Conservation (phyloP, 768 basidiomycete species). For the Rhodotorula paludigena region DNA sequence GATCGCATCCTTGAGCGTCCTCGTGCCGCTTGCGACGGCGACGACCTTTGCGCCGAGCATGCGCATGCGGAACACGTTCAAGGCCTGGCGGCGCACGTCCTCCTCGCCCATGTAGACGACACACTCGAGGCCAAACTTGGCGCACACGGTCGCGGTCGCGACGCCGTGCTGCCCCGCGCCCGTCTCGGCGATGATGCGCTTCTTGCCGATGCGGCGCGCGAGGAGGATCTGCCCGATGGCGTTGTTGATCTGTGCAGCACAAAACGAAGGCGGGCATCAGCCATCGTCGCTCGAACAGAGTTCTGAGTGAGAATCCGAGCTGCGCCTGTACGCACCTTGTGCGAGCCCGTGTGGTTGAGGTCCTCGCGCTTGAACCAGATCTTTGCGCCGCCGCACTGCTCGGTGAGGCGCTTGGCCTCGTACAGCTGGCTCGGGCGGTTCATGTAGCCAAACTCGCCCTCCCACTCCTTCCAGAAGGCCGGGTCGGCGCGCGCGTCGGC, state of each 20-base stretch:
- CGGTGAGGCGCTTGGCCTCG: slow-evolving; percentile 82
- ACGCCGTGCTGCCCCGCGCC: slow-evolving; percentile 99
- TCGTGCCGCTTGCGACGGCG: slow-evolving; percentile 85
- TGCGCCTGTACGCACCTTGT: slow-evolving; percentile 56
- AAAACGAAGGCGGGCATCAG: slow-evolving; percentile 98
- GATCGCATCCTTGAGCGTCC: slow-evolving; percentile 94
- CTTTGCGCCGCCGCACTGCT: slow-evolving; percentile 82
- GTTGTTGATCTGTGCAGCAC: slow-evolving; percentile 67
- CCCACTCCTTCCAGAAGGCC: slow-evolving; percentile 85
- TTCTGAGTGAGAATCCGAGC: neutral
- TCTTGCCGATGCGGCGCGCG: slow-evolving; percentile 90
- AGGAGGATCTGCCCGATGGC: slow-evolving; percentile 93
- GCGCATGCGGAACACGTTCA: slow-evolving; percentile 96
- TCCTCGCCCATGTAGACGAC: slow-evolving; percentile 97
- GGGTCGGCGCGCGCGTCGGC: slow-evolving; percentile 80
- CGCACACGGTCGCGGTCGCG: slow-evolving; percentile 96
- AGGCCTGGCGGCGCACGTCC: slow-evolving; percentile 87
- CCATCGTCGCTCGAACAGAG: slow-evolving; percentile 1
- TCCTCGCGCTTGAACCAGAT: slow-evolving; percentile 99
- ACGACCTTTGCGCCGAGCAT: slow-evolving; percentile 96
- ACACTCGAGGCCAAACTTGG: slow-evolving; percentile 91
- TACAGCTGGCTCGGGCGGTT: slow-evolving; percentile 90
- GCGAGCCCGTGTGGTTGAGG: slow-evolving; percentile 94
- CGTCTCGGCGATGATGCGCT: slow-evolving; percentile 94
- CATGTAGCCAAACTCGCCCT: slow-evolving; percentile 82